These are phyloP conservation scores for Angomonas ambiguus DNA, from an alignment of 208 protist species.

Conservation along the genomic window DNA sequence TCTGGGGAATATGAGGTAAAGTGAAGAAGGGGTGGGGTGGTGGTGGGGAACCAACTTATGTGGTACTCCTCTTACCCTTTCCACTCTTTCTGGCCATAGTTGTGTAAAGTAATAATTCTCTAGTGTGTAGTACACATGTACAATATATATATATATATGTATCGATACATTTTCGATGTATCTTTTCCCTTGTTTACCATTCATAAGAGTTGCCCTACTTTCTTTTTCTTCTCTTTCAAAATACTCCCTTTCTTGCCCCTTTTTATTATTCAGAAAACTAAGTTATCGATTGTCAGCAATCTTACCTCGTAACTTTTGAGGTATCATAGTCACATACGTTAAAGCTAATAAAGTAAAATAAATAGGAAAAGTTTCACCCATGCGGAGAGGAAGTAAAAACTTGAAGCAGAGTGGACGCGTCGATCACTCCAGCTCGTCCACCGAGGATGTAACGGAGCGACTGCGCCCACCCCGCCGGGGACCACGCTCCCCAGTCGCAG, in stretches of 20 bases:
- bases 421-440: background rate
- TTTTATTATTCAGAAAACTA: background rate
- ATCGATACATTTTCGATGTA: background rate
- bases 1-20: constrained; percentile 52
- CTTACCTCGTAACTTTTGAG: background rate
- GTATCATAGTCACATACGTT: background rate
- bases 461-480: background rate
- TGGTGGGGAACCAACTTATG: too few relatives aligned
- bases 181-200: constrained; percentile 11
- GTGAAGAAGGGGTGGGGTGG: too few relatives aligned
- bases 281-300: too few relatives aligned
- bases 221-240: background rate
- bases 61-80: constrained; percentile 1
- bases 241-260: background rate
- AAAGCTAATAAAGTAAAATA: background rate
- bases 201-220: background rate
- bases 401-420: background rate
- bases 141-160: background rate
- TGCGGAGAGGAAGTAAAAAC: background rate
- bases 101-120: background rate
- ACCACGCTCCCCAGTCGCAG: background rate
- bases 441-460: background rate
- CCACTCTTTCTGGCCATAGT: too few relatives aligned
- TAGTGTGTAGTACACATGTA: constrained; percentile 4
- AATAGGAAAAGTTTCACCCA: too few relatives aligned